Conservation (phyloP, 2,329 filamentous ascomycete species). For the Penicillium hordei region DNA sequence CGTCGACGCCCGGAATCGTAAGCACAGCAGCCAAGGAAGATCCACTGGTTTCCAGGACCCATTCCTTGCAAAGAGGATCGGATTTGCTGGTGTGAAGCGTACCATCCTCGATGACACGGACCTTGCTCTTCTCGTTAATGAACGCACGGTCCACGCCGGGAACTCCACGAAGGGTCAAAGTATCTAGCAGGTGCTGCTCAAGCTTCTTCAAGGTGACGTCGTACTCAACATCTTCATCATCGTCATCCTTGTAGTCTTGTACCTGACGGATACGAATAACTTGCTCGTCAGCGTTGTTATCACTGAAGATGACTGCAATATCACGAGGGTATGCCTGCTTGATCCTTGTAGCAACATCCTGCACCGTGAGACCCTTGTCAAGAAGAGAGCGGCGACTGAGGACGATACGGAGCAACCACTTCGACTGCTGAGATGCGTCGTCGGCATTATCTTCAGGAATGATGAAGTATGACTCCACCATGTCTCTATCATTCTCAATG, state of each 20-base stretch:
- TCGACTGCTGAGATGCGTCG: conserved; percentile 68
- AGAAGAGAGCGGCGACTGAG: conserved; percentile 92
- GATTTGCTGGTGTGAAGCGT: conserved; percentile 71
- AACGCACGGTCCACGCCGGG: conserved; percentile 86
- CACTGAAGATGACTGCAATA: conserved; percentile 91
- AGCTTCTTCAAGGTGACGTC: conserved; percentile 92
- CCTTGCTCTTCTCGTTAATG: conserved; percentile 75
- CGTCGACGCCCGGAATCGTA: conserved; percentile 82
- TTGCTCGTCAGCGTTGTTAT: conserved; percentile 95
- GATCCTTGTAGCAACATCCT: conserved; percentile 85
- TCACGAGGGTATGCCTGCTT: conserved; percentile 84
- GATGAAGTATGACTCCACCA: conserved; percentile 96
- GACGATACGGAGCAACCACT: conserved; percentile 91
- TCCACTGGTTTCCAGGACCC: conserved; percentile 93
- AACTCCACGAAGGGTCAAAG: conserved; percentile 86
- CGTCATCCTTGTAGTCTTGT: conserved; percentile 66
- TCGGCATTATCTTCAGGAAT: conserved; percentile 79
- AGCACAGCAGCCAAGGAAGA: conserved; percentile 83
- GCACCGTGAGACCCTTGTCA: conserved; percentile 83
- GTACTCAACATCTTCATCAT: conserved; percentile 73
- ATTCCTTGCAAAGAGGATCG: conserved; percentile 77
- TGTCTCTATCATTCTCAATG: conserved; percentile 84
- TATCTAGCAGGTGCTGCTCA: conserved; percentile 87
- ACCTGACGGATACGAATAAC: conserved; percentile 90
- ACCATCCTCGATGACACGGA: conserved; percentile 68